Percentiles rank a stretch among this genome's conserved stretches.
Evolutionary conservation across 768 basidiomycete species (phyloP).

Genomic region (Mycena amicta): DNA sequence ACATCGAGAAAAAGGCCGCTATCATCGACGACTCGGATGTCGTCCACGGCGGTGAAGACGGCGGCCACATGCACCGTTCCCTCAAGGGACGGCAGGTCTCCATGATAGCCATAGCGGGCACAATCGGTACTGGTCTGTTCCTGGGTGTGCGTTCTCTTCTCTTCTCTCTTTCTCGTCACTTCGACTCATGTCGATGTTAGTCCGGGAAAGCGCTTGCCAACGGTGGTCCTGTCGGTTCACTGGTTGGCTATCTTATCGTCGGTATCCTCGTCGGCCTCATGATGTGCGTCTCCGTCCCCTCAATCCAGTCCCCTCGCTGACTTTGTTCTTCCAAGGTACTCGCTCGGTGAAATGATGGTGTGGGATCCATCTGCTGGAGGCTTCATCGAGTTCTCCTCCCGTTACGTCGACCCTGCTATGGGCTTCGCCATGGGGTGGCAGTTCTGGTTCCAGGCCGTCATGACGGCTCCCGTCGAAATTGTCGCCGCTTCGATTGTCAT

Average conservation of each 20-base stretch:
- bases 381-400: slow-evolving; percentile 28
- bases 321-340: no score
- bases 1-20: no score
- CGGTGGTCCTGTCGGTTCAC: slow-evolving; percentile 48
- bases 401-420: slow-evolving; percentile 38
- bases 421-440: slow-evolving; percentile 41
- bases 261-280: slow-evolving; percentile 37
- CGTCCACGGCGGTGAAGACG: no score
- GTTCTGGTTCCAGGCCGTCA: slow-evolving; percentile 31
- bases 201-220: slow-evolving; percentile 37
- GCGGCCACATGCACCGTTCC: background rate
- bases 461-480: slow-evolving; percentile 39
- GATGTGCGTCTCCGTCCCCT: slow-evolving; percentile 16
- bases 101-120: background rate
- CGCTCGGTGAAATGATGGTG: slow-evolving; percentile 32
- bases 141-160: background rate
- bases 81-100: background rate
- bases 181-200: background rate
- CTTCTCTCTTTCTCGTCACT: background rate
- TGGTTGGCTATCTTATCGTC: slow-evolving; percentile 46
- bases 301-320: background rate
- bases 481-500: slow-evolving; percentile 40
- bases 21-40: no score
- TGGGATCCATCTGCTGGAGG: slow-evolving; percentile 30
- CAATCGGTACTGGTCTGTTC: background rate